Evolutionary conservation across 169 alveolate genomes (phyloP), one percentile per base, ranked within the genome.

Genomic region (Babesia gibsoni): DNA sequence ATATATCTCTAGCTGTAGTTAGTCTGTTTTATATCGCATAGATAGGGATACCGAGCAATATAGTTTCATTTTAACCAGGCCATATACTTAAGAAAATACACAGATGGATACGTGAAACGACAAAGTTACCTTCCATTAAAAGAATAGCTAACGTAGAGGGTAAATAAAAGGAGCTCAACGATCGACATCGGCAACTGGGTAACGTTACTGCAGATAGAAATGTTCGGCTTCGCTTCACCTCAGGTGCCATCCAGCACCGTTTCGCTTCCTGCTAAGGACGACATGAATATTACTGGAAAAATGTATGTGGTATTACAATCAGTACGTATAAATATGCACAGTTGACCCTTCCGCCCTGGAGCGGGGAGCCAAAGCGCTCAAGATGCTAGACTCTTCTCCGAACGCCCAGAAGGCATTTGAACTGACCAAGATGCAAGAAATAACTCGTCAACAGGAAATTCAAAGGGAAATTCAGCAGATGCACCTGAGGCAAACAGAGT

Each of bases 341-440:
- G 87, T 97, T 82, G 99, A 97, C 78, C 99, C 99, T 4, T 86
- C 98, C 0, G 99, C 99, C 1, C 92, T 97, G 54, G 99, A 97
- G 89, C 91, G 99, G 66, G 99, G 99, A 25, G 99, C 99, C 4
- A 91, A 95, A 90, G 99, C 99, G 12, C 90, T 96, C 73, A 94
- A 93, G 85, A 96, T 95, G 84, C 70, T 97, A 45, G 98, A 95
- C 59, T 58, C 90, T 37, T 91, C 97, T 14, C 94, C 98, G 0
- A 94, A 95, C 73, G 97, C 99, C 4, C 91, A 92, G 30, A 81
- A 94, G 81, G 99, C 99, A 18, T 96, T 96, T 61, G 98, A 96
- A 67, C 73, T 96, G 23, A 94, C 97, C 39, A 92, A 94, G 73
- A 88, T 96, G 61, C 97, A 96, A 83, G 99, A 97, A 73, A 89